Evolutionary conservation across 768 basidiomycete species (phyloP).

Genomic region (Amanita inopinata): DNA sequence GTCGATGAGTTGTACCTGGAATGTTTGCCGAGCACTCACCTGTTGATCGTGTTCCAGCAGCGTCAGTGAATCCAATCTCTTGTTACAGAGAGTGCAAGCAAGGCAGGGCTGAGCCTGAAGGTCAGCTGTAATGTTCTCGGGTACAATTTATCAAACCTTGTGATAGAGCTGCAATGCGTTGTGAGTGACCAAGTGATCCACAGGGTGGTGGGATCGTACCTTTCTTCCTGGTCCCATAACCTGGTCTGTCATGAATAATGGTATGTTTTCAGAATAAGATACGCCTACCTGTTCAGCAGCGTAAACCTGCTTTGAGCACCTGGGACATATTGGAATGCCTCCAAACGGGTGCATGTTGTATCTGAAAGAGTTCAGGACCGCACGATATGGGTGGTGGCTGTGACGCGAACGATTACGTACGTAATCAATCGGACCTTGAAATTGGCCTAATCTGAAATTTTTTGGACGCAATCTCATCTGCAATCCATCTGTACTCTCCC

Average conservation of each 20-base stretch:
- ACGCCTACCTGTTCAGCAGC: constrained; percentile 73
- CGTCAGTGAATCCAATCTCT: constrained; percentile 66
- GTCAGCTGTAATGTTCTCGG: constrained; percentile 5
- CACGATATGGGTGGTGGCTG: constrained; percentile 9
- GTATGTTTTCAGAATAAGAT: neutral
- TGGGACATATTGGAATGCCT: constrained; percentile 61
- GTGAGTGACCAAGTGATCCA: constrained; percentile 1
- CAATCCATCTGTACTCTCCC: constrained; percentile 12
- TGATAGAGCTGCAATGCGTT: constrained; percentile 53
- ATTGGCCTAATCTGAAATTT: constrained; percentile 22
- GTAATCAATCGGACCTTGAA: constrained; percentile 26
- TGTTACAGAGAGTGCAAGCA: constrained; percentile 65
- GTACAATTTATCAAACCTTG: constrained; percentile 36
- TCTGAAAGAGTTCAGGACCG: no score
- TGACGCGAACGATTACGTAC: constrained; percentile 18
- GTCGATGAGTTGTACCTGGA: neutral
- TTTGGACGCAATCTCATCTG: constrained; percentile 14
- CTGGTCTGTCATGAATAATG: constrained; percentile 24
- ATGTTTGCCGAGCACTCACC: constrained; percentile 31
- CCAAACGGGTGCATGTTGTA: constrained; percentile 74
- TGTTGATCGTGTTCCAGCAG: constrained; percentile 78
- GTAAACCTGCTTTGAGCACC: constrained; percentile 72
- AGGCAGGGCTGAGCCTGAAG: constrained; percentile 54
- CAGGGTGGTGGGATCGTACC: constrained; percentile 33
- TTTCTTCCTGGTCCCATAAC: constrained; percentile 83